phyloP scores from a whole-genome alignment of 371 early-diverging fungal species.

The Mucor irregularis region DNA sequence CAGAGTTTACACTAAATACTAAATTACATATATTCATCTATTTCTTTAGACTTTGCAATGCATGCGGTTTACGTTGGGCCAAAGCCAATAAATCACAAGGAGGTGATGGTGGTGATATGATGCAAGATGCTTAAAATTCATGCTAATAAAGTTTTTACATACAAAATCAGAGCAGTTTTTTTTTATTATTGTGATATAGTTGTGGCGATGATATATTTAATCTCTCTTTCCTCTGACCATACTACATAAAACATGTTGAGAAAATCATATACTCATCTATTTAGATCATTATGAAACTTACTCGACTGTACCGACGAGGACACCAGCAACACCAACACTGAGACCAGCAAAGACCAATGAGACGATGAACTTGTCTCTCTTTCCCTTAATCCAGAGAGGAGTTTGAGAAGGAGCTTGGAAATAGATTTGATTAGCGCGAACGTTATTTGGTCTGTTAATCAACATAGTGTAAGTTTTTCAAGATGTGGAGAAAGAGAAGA shows the following conservation, averaged over 20 bases:
- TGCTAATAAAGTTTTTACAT: neutral
- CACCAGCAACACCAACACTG: slow-evolving; percentile 35
- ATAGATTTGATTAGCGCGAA: slow-evolving; percentile 31
- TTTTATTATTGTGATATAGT: neutral
- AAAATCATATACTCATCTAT: neutral
- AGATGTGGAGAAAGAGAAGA: slow-evolving; percentile 16
- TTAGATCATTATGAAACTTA: too few species aligned
- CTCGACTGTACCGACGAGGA: slow-evolving; percentile 29
- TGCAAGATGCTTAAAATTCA: neutral
- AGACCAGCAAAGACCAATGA: slow-evolving; percentile 32
- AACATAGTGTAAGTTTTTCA: slow-evolving; percentile 21
- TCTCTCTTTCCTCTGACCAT: slow-evolving; percentile 20
- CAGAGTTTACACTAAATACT: neutral
- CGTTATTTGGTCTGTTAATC: slow-evolving; percentile 37
- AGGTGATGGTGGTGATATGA: slow-evolving; percentile 2
- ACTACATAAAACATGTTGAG: slow-evolving; percentile 2
- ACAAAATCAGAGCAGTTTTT: neutral
- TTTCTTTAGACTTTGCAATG: slow-evolving; percentile 24
- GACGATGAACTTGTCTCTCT: slow-evolving; percentile 11
- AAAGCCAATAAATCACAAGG: slow-evolving; percentile 19
- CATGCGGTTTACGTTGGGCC: slow-evolving; percentile 29
- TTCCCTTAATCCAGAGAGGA: slow-evolving; percentile 12
- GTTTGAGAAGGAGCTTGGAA: slow-evolving; percentile 38
- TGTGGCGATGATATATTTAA: neutral
- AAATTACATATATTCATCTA: neutral